A percentile compares a stretch with the other conserved stretches of the same genome.
Evolutionary conservation across 805 yeast species (phyloP).

Genomic region (Monosporozyma solicola): DNA sequence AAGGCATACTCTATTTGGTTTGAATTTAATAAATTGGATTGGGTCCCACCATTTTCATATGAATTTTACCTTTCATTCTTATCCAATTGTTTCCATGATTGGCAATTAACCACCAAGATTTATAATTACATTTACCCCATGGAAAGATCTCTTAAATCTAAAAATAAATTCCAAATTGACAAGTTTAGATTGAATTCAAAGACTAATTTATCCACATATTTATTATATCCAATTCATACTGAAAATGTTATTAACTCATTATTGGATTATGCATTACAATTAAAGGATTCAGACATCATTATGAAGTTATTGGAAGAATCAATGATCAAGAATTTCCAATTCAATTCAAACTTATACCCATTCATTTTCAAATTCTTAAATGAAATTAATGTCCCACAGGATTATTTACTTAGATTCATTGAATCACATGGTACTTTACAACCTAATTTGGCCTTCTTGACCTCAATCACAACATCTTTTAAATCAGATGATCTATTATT

Average conservation of each 20-base stretch:
- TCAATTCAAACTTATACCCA: constrained; percentile 28
- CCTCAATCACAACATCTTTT: constrained; percentile 16
- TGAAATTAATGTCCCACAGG: constrained; percentile 25
- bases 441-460: constrained; percentile 23
- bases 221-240: constrained; percentile 20
- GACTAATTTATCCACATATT: constrained; percentile 11
- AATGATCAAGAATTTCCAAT: constrained; percentile 27
- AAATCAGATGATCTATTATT: constrained; percentile 18
- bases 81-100: constrained; percentile 29
- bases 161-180: constrained; percentile 1
- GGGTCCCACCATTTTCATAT: constrained; percentile 36
- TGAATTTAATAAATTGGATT: constrained; percentile 30
- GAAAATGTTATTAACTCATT: constrained; percentile 19
- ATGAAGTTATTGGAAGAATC: constrained; percentile 35
- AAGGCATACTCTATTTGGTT: constrained; percentile 32
- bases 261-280: constrained; percentile 23
- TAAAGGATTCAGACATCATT: constrained; percentile 26
- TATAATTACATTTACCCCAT: constrained; percentile 33
- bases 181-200: neutral
- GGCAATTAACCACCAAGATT: constrained; percentile 28
- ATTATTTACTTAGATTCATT: constrained; percentile 27
- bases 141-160: constrained; percentile 12
- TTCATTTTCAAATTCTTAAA: constrained; percentile 28
- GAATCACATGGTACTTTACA: constrained; percentile 27
- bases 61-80: constrained; percentile 31